These are phyloP conservation scores for Pseudotsuga menziesii DNA, from an alignment of 75 land plant species.

Conservation along the genomic window DNA sequence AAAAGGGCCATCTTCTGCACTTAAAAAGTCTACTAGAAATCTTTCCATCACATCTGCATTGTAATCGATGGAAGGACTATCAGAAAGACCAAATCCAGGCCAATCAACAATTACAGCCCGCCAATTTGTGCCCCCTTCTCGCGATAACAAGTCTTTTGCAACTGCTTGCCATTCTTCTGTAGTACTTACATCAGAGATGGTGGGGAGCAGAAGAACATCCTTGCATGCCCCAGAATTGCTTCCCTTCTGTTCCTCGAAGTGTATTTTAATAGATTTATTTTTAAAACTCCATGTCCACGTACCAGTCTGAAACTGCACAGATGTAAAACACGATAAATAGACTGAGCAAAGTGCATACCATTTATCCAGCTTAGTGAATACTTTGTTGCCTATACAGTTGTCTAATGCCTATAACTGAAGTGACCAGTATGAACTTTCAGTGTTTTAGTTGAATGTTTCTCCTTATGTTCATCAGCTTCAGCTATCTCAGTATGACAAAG, in stretches of 20 bases:
- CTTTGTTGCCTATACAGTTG: too few relatives aligned
- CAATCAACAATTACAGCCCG: slow-evolving; percentile 84
- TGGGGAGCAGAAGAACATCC: slow-evolving; percentile 74
- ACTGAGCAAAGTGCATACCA: too few relatives aligned
- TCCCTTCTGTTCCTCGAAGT: slow-evolving; percentile 57
- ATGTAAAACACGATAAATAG: not conserved
- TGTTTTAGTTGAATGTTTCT: too few relatives aligned
- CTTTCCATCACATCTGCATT: slow-evolving; percentile 85
- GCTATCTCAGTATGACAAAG: too few relatives aligned
- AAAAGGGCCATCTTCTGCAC: slow-evolving; percentile 65
- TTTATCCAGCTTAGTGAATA: too few relatives aligned
- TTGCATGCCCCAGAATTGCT: slow-evolving; percentile 28
- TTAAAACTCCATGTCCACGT: slow-evolving; percentile 72
- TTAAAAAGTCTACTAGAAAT: slow-evolving; percentile 76
- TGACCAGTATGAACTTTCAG: too few relatives aligned
- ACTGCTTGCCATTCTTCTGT: slow-evolving; percentile 92
- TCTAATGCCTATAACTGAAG: too few relatives aligned
- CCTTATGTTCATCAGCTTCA: too few relatives aligned
- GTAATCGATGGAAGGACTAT: slow-evolving; percentile 81
- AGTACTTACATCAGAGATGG: slow-evolving; percentile 98
- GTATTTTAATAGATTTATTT: slow-evolving; percentile 46
- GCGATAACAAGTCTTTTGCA: slow-evolving; percentile 55
- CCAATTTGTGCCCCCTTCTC: slow-evolving; percentile 38
- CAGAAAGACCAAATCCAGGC: slow-evolving; percentile 96
- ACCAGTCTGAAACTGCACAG: slow-evolving; percentile 42